phyloP scores from a whole-genome alignment of 2,329 filamentous ascomycete species.

The Fusarium pininemorale region DNA sequence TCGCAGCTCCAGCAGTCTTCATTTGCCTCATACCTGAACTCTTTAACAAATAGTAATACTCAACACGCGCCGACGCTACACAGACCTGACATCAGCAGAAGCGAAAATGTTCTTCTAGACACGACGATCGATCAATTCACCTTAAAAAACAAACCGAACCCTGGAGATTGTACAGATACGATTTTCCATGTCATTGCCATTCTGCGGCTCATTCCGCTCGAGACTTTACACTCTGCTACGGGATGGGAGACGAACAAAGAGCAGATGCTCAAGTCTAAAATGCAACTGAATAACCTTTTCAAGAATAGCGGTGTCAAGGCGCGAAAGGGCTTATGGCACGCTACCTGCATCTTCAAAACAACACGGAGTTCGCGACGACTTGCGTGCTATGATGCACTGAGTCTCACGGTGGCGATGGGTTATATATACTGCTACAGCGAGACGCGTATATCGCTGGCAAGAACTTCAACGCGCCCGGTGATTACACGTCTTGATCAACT shows the following conservation, averaged over 20 bases:
- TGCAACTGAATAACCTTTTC: background rate
- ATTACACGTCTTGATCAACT: background rate
- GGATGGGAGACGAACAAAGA: background rate
- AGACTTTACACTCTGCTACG: background rate
- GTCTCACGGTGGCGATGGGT: background rate
- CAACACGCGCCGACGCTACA: accelerated
- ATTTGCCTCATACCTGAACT: accelerated
- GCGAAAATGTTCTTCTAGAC: background rate
- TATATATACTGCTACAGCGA: background rate
- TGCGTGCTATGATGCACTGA: background rate
- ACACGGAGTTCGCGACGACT: background rate
- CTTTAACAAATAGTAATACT: accelerated
- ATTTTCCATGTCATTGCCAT: background rate
- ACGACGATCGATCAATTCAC: background rate
- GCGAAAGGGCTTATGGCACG: accelerated
- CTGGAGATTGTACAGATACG: accelerated
- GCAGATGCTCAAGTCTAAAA: background rate
- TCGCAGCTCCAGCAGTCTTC: background rate
- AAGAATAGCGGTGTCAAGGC: accelerated
- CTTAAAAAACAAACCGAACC: accelerated
- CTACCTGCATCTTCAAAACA: background rate
- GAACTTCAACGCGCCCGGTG: background rate
- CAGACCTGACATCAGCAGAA: accelerated
- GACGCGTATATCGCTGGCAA: too few relatives aligned
- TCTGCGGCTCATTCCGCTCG: background rate